Conservation (phyloP, 2,329 filamentous ascomycete species). For the Talaromyces atroroseus region DNA sequence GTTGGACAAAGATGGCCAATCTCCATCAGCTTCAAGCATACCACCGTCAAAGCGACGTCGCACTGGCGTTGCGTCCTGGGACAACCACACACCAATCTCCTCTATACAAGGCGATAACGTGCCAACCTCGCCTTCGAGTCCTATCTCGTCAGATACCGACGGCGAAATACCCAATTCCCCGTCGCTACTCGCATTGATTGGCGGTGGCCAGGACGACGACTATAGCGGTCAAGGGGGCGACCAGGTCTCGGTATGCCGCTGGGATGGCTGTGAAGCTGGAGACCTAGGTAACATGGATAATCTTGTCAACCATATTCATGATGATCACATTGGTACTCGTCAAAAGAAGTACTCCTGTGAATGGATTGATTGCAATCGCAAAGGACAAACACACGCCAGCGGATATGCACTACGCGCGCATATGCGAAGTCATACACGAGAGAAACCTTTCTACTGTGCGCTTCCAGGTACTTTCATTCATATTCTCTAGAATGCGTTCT, state of each 20-base stretch:
- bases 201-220: slow-evolving; percentile 46
- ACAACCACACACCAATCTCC: slow-evolving; percentile 48
- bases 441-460: slow-evolving; percentile 97
- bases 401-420: slow-evolving; percentile 95
- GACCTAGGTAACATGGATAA: slow-evolving; percentile 76
- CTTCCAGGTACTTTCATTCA: slow-evolving; percentile 62
- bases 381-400: slow-evolving; percentile 86
- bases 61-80: slow-evolving; percentile 40
- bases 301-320: slow-evolving; percentile 78
- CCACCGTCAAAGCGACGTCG: slow-evolving; percentile 47
- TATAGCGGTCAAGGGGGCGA: slow-evolving; percentile 68
- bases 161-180: slow-evolving; percentile 73
- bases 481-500: neutral
- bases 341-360: slow-evolving; percentile 99
- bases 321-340: slow-evolving; percentile 85
- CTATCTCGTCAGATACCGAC: slow-evolving; percentile 85
- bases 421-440: slow-evolving; percentile 94
- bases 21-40: slow-evolving; percentile 34
- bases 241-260: slow-evolving; percentile 71
- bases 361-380: slow-evolving; percentile 83
- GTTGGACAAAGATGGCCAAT: slow-evolving; percentile 46
- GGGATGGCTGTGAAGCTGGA: slow-evolving; percentile 67
- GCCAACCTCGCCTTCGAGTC: slow-evolving; percentile 49
- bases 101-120: slow-evolving; percentile 35
- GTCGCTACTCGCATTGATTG: slow-evolving; percentile 44